Conservation (phyloP, 2,329 filamentous ascomycete genomes). For the Colletotrichum filicis region DNA sequence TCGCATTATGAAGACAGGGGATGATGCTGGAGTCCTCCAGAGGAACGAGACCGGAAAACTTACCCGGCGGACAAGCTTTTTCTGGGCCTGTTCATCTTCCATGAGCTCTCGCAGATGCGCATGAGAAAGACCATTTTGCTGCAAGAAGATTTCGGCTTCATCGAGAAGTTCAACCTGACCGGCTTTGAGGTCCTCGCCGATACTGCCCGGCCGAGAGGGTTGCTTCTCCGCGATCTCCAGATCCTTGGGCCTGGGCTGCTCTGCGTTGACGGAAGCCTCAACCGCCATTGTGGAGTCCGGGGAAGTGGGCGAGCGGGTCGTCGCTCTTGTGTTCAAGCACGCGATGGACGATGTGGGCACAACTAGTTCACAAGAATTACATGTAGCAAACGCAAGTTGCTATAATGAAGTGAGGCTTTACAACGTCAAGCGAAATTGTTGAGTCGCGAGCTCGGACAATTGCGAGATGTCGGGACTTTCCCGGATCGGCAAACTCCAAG, state of each 20-base stretch:
- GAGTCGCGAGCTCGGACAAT: background rate
- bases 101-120: conserved; percentile 55
- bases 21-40: background rate
- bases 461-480: background rate
- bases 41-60: background rate
- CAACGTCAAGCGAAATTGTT: background rate
- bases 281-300: conserved; percentile 20
- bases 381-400: background rate
- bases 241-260: conserved; percentile 12
- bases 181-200: conserved; percentile 12
- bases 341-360: conserved; percentile 6
- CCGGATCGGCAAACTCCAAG: background rate
- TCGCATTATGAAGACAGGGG: background rate
- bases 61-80: conserved; percentile 25
- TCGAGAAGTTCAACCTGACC: conserved; percentile 49
- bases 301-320: conserved; percentile 14
- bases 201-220: background rate
- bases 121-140: conserved; percentile 56
- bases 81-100: conserved; percentile 47
- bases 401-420: background rate
- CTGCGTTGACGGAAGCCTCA: conserved; percentile 14
- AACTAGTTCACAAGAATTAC: background rate
- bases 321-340: background rate
- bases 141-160: conserved; percentile 59
- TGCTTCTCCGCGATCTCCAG: conserved; percentile 26